Base-by-base conservation (phyloP, 192 early-diverging fungal species). In the Paraglomus occultum region DNA sequence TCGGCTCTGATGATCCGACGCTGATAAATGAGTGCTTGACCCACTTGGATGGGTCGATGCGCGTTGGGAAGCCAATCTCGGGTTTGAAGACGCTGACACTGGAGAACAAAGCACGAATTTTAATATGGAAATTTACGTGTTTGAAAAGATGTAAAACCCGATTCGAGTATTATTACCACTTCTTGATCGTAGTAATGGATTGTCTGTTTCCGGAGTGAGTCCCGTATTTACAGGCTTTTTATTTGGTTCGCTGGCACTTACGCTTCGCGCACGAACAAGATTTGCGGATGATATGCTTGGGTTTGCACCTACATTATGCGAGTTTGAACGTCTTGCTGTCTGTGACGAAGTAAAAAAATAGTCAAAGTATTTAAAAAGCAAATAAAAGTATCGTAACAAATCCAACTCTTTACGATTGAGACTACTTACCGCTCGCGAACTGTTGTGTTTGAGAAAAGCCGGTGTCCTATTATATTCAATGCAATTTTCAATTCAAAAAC, bases 401-500 rank as follows among this genome's bases (percentile, higher is more conserved):
- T 20, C 22, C 4, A n/a, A 55, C 20, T 10, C 20, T 20, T 31
- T 18, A 38, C n/a, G 8, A 31, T 38, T 31, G 22, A 31, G 11
- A 57, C 54, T 57, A 31, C 31, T 31, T 23, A 57, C 54, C 6
- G 22, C 39, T 57, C 54, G 22, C 22, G 17, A 38, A 57, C 8
- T 57, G n/a, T 22, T 57, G 39, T 57, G 54, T 31, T 38, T 57
- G 20, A 57, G 17, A 57, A 57, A 57, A 57, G 54, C 54, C 22
- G 54, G 54, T 4, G 39, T 12, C 22, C 54, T 57, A 31, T 31
- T 31, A 31, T 31, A 31, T 31, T 31, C 31, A 31, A 31, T 31
- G 31, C 31, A 31, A 31, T 31, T 31, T 31, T 31, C 31, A 31
- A 31, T 31, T 31, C 31, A 31, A 31, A 31, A 31, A 31, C 31